A percentile compares a stretch with the other conserved stretches of the same genome.
Conservation (phyloP, 345 rosid species). For the Toxicodendron radicans region DNA sequence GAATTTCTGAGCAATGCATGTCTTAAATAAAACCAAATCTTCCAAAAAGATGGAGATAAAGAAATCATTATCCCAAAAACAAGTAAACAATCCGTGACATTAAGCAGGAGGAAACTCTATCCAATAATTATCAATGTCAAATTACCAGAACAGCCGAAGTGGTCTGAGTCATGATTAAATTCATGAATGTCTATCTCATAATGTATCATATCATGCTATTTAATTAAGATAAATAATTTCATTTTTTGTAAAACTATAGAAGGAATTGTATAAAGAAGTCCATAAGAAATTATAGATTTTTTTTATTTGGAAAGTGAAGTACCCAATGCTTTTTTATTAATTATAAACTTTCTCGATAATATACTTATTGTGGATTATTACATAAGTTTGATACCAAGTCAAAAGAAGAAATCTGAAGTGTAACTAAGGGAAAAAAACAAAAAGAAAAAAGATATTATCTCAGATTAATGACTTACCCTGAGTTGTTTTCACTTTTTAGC, state of each 20-base stretch:
- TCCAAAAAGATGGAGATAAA: not conserved
- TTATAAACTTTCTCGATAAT: not conserved
- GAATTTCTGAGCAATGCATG: not conserved
- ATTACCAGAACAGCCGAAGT: not conserved
- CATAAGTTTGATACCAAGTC: not conserved
- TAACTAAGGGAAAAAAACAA: not conserved
- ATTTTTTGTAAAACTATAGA: not conserved
- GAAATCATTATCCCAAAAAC: slow-evolving; percentile 9
- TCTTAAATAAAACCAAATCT: not conserved
- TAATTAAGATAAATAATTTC: not conserved
- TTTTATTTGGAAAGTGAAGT: not conserved
- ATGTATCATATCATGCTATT: not conserved
- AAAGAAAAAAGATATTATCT: not conserved
- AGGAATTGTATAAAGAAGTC: not conserved
- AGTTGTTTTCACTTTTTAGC: slow-evolving; percentile 30
- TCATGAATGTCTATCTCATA: not conserved
- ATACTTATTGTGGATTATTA: not conserved
- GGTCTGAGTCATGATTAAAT: not conserved
- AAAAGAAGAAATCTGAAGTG: not conserved
- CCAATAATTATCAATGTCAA: not conserved
- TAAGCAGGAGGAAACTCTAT: not conserved
- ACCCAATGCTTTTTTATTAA: not conserved
- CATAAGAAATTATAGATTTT: not conserved
- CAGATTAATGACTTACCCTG: slow-evolving; percentile 35
- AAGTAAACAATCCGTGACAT: not conserved